A percentile compares a stretch with the other conserved stretches of the same genome.
Conservation (phyloP, 2,329 filamentous ascomycete species). For the Parastagonospora nodorum region DNA sequence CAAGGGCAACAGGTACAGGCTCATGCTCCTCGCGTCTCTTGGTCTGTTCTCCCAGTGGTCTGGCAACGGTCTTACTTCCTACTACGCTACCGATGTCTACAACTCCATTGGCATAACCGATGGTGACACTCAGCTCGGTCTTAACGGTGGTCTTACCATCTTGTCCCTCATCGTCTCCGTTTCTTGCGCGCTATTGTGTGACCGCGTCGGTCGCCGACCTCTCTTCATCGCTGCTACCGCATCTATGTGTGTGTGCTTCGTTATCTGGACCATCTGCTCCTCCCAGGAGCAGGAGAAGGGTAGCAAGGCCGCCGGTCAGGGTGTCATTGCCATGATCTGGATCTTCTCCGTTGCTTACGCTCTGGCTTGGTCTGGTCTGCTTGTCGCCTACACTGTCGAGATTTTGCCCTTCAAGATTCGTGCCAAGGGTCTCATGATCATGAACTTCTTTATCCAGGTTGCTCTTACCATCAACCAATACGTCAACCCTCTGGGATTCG, state of each 20-base stretch:
- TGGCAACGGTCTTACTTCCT: constrained; percentile 69
- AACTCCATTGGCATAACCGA: constrained; percentile 64
- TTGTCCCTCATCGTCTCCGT: constrained; percentile 65
- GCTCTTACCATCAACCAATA: constrained; percentile 66
- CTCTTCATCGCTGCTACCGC: constrained; percentile 36
- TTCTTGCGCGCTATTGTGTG: constrained; percentile 60
- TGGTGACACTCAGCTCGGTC: constrained; percentile 40
- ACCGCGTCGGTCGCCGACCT: constrained; percentile 55
- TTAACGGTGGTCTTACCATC: constrained; percentile 63
- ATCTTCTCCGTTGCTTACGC: constrained; percentile 59
- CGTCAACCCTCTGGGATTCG: constrained; percentile 67
- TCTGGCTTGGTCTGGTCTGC: constrained; percentile 62
- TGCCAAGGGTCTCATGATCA: constrained; percentile 57
- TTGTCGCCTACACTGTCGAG: constrained; percentile 59
- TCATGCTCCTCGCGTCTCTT: constrained; percentile 66
- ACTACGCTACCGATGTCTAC: constrained; percentile 69
- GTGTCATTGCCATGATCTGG: constrained; percentile 58
- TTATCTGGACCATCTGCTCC: constrained; percentile 46
- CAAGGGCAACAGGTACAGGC: constrained; percentile 65
- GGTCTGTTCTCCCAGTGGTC: constrained; percentile 72
- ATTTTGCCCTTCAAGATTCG: constrained; percentile 57
- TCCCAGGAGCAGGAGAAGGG: constrained; percentile 58
- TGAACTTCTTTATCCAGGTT: constrained; percentile 68
- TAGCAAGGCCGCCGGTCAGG: constrained; percentile 49
- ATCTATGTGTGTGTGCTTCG: constrained; percentile 43